Conservation (phyloP, 2,329 filamentous ascomycete genomes). For the Fusarium luffae region DNA sequence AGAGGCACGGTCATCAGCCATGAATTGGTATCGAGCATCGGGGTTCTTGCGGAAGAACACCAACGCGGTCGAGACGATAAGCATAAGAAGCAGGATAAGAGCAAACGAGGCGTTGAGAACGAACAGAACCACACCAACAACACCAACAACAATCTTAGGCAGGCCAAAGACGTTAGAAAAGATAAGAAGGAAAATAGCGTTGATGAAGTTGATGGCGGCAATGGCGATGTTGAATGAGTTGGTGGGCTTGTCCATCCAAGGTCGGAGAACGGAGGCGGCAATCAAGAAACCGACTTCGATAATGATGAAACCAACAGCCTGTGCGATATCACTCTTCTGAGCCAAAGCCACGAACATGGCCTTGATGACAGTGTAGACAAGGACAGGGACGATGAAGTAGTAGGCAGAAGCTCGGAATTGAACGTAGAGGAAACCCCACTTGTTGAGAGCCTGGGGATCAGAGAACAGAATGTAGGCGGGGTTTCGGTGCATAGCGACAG, state of each 20-base stretch:
- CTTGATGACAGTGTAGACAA: constrained; percentile 86
- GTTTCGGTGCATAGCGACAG: constrained; percentile 92
- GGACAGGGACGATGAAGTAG: constrained; percentile 88
- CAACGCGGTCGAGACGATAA: constrained; percentile 70
- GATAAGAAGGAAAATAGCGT: constrained; percentile 87
- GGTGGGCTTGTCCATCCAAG: constrained; percentile 99
- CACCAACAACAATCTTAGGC: constrained; percentile 83
- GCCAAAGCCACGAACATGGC: constrained; percentile 87
- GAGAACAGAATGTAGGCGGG: constrained; percentile 97
- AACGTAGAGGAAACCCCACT: constrained; percentile 98
- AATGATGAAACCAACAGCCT: constrained; percentile 84
- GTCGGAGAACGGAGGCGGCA: constrained; percentile 80
- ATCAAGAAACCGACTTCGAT: constrained; percentile 85
- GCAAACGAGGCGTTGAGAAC: constrained; percentile 87
- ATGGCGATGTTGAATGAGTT: constrained; percentile 97
- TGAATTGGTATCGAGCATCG: constrained; percentile 93
- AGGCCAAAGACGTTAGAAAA: constrained; percentile 89
- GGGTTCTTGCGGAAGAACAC: constrained; percentile 93
- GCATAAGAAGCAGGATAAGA: constrained; percentile 82
- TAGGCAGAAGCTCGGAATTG: constrained; percentile 96
- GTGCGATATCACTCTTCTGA: constrained; percentile 75
- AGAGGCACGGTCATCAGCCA: constrained; percentile 94
- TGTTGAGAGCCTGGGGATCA: constrained; percentile 92
- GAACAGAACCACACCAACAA: constrained; percentile 91
- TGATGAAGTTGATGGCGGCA: constrained; percentile 88